phyloP scores from a whole-genome alignment of 2,329 filamentous ascomycete species.

The Byssoonygena ceratinophila region DNA sequence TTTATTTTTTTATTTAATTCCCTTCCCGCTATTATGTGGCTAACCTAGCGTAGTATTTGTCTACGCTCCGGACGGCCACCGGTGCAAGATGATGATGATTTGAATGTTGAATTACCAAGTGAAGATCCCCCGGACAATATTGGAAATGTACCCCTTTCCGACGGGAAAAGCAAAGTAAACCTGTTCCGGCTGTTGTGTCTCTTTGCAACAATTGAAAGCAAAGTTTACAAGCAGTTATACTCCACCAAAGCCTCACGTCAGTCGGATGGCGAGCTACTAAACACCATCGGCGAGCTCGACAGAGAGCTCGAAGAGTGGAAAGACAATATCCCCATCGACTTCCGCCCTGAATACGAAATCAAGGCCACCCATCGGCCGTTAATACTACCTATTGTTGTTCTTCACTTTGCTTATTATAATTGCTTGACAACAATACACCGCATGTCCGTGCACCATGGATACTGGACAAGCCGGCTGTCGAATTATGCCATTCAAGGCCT shows the following conservation, averaged over 20 bases:
- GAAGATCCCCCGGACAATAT: constrained; percentile 85
- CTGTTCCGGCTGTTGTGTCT: constrained; percentile 88
- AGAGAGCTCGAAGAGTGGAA: constrained; percentile 90
- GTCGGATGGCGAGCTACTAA: constrained; percentile 82
- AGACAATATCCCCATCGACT: constrained; percentile 86
- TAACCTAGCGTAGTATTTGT: constrained; percentile 44
- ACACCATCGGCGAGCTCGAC: constrained; percentile 91
- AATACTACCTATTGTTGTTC: constrained; percentile 85
- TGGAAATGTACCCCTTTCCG: constrained; percentile 81
- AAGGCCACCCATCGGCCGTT: constrained; percentile 82
- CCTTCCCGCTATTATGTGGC: not conserved
- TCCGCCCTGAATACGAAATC: constrained; percentile 94
- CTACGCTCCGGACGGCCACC: constrained; percentile 61
- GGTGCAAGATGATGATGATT: constrained; percentile 66
- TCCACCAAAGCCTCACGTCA: constrained; percentile 86
- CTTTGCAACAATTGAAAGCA: constrained; percentile 82
- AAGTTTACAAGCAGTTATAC: constrained; percentile 86
- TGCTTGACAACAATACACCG: constrained; percentile 94
- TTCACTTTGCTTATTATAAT: constrained; percentile 97
- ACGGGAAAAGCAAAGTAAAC: constrained; percentile 88
- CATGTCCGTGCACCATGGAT: constrained; percentile 96
- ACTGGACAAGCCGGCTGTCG: constrained; percentile 91
- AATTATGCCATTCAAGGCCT: constrained; percentile 92
- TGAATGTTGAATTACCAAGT: constrained; percentile 93
- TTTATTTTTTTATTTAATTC: not conserved